Evolutionary conservation across 768 basidiomycete genomes (phyloP), one percentile per base, ranked within the genome.

Genomic region (Mycena galopus): DNA sequence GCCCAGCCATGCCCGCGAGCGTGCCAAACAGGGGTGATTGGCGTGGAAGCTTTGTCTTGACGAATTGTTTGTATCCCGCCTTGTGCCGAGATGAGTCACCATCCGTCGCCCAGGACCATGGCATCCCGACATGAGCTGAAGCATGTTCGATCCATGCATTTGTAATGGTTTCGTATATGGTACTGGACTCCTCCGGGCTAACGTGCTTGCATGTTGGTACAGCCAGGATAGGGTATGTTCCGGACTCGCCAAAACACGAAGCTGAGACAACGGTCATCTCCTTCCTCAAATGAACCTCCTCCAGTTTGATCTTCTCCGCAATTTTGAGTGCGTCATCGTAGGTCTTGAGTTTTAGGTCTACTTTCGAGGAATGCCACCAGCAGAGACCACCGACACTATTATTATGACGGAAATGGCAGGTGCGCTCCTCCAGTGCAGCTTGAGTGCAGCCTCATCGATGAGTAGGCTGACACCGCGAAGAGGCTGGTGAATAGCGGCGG

Each of bases 91-190:
- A 59, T 0, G 71, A 55, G 27, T 78, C 76, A 6, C 77, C 76
- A 42, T 78, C 77, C 21, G 76, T 71, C 2, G 76, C 64, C 32
- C 69, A 71, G 4, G 68, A 73, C 73, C 76, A 78, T 7, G 63
- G 39, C n/a, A 61, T 55, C 4, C 77, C 76, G 29, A 75, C 51
- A 6, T 25, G 32, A 2, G 44, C 35, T 17, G 47, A 23, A 0
- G 58, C 72, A 4, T 39, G 6, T 32, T 51, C 30, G 21, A 29
- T n/a, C 35, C 35, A 37, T 14, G 35, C 14, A 6, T 37, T 14
- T 7, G 35, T 37, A 6, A 37, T 14, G 14, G 35, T 37, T 14
- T 37, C 35, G 35, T 37, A 37, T 6, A 37, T 37, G 8, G 14
- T 37, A 37, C 14, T 37, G 14, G 35, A 37, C 35, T 37, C 35